Evolutionary conservation across 2,329 filamentous ascomycete genomes (phyloP).

Genomic region (Trichophaea hybrida): DNA sequence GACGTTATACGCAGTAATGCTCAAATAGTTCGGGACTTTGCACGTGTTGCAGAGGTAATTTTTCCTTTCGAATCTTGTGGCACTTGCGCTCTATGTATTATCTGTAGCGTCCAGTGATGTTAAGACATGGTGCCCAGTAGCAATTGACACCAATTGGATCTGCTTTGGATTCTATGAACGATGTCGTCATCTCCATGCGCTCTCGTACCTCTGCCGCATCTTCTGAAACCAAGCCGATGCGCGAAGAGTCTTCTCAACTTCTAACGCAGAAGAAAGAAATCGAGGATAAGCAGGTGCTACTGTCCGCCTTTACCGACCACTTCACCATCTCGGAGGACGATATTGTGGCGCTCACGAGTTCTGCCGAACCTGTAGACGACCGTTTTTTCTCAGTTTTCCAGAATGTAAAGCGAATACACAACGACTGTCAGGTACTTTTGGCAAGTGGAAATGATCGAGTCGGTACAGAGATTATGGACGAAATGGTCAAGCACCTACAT

Average conservation of each 20-base stretch:
- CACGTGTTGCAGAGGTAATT: slow-evolving; percentile 68
- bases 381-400: slow-evolving; percentile 64
- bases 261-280: slow-evolving; percentile 58
- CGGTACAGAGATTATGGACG: slow-evolving; percentile 69
- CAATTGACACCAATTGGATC: slow-evolving; percentile 75
- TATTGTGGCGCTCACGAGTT: slow-evolving; percentile 56
- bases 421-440: slow-evolving; percentile 76
- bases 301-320: slow-evolving; percentile 63
- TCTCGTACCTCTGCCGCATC: slow-evolving; percentile 61
- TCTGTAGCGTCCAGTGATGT: slow-evolving; percentile 1
- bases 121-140: slow-evolving; percentile 34
- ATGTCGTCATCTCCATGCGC: slow-evolving; percentile 67
- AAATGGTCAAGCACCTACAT: slow-evolving; percentile 76
- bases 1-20: slow-evolving; percentile 90
- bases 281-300: slow-evolving; percentile 63
- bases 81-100: not conserved
- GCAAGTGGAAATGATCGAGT: slow-evolving; percentile 72
- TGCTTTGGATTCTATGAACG: slow-evolving; percentile 67
- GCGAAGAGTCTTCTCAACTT: slow-evolving; percentile 62
- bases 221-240: slow-evolving; percentile 54
- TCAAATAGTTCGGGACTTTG: slow-evolving; percentile 82
- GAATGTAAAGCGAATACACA: slow-evolving; percentile 73
- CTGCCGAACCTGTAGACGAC: slow-evolving; percentile 69
- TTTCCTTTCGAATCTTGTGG: not conserved
- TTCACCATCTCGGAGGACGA: slow-evolving; percentile 79